Evolutionary conservation across 2,329 filamentous ascomycete species (phyloP).

Genomic region (Xylariaceae sp.): DNA sequence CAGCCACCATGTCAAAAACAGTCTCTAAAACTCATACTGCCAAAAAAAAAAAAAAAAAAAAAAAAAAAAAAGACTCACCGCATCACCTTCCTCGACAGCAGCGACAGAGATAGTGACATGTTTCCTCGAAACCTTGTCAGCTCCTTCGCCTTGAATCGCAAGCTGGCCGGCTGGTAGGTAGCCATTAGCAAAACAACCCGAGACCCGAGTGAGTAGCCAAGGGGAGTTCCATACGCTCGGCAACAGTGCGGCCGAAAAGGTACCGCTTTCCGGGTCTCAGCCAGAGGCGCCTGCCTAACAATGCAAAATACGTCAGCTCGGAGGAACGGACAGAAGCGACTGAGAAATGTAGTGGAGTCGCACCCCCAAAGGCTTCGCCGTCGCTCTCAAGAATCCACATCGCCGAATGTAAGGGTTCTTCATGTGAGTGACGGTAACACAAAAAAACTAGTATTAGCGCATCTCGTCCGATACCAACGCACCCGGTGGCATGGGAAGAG

Average conservation of each 20-base stretch:
- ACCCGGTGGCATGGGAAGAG: no score
- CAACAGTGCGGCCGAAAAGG: slow-evolving; percentile 75
- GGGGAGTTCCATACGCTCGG: slow-evolving; percentile 48
- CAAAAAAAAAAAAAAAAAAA: neutral
- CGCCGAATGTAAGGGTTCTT: neutral
- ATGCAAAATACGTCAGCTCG: slow-evolving; percentile 7
- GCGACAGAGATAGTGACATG: slow-evolving; percentile 77
- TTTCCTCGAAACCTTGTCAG: slow-evolving; percentile 82
- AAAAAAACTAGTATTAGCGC: neutral
- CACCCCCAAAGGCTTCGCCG: slow-evolving; percentile 43
- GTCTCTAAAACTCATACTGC: neutral
- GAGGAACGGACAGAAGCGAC: slow-evolving; percentile 4
- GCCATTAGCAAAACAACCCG: slow-evolving; percentile 2
- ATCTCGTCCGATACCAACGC: neutral
- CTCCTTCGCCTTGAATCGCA: slow-evolving; percentile 54
- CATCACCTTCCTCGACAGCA: slow-evolving; percentile 60
- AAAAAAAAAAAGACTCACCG: slow-evolving; percentile 43
- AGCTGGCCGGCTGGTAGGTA: slow-evolving; percentile 53
- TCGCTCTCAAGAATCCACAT: slow-evolving; percentile 57
- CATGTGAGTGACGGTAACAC: neutral
- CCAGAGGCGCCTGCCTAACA: slow-evolving; percentile 71
- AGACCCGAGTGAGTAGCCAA: neutral
- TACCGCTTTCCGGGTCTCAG: slow-evolving; percentile 80
- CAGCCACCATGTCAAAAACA: neutral
- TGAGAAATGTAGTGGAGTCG: slow-evolving; percentile 9